phyloP scores from a whole-genome alignment of 164 flowering plant species.

The Vitis amurensis region DNA sequence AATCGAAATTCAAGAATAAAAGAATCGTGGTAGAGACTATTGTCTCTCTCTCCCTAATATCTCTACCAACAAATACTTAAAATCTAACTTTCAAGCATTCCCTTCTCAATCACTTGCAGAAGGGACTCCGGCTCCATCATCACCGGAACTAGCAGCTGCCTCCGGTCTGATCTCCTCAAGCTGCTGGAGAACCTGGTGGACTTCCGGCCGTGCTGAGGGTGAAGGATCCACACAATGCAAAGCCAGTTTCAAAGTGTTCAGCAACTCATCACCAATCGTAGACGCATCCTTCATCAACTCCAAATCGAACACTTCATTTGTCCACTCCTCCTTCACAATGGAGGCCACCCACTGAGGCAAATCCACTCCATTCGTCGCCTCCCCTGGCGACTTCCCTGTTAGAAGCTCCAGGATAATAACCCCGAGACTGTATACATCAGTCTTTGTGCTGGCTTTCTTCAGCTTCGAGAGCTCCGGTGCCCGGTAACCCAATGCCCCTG shows the following conservation, averaged over 20 bases:
- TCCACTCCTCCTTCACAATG: slow-evolving; percentile 58
- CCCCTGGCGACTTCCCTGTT: slow-evolving; percentile 49
- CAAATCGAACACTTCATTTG: slow-evolving; percentile 46
- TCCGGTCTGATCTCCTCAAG: slow-evolving; percentile 14
- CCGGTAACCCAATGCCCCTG: slow-evolving; percentile 47
- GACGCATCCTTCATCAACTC: slow-evolving; percentile 39
- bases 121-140: slow-evolving; percentile 2
- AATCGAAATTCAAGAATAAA: slow-evolving; percentile 22
- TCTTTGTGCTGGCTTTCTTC: slow-evolving; percentile 43
- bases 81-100: too few species aligned
- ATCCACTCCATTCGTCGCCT: slow-evolving; percentile 37
- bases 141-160: slow-evolving; percentile 6
- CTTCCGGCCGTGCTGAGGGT: slow-evolving; percentile 20
- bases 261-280: slow-evolving; percentile 23
- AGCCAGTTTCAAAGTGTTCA: slow-evolving; percentile 21
- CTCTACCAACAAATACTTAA: not conserved
- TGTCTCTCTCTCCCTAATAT: not conserved
- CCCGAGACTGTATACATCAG: slow-evolving; percentile 53
- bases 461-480: slow-evolving; percentile 55
- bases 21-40: slow-evolving; percentile 15
- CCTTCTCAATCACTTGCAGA: slow-evolving; percentile 6
- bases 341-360: slow-evolving; percentile 55
- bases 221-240: slow-evolving; percentile 26
- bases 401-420: slow-evolving; percentile 46
- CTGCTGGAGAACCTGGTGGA: slow-evolving; percentile 18